Evolutionary conservation across 805 yeast genomes (phyloP).

Genomic region (Wickerhamiella parazyma): DNA sequence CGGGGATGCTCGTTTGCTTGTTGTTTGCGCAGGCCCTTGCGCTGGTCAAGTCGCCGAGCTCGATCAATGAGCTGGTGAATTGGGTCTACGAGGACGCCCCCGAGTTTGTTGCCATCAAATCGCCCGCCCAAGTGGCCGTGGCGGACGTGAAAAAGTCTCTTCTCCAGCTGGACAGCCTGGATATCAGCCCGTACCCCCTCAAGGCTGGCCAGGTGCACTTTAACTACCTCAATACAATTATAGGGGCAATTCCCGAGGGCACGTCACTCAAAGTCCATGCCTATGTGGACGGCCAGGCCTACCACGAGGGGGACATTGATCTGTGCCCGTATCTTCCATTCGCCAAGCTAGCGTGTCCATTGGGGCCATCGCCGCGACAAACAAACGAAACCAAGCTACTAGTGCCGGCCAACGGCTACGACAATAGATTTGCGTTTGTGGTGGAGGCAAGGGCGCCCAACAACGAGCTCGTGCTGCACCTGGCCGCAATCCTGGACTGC

Average conservation of each 20-base stretch:
- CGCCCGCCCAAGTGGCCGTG: conserved; percentile 11
- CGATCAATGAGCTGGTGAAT: conserved; percentile 11
- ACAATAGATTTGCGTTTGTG: conserved; percentile 21
- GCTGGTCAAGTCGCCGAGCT: neutral
- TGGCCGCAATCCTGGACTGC: conserved; percentile 18
- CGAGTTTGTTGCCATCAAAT: conserved; percentile 9
- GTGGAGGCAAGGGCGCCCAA: conserved; percentile 19
- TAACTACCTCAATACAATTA: conserved; percentile 16
- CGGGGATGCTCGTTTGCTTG: neutral
- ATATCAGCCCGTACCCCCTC: conserved; percentile 21
- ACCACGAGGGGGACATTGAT: conserved; percentile 17
- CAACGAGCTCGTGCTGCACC: conserved; percentile 14
- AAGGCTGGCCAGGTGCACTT: conserved; percentile 21
- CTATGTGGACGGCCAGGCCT: conserved; percentile 13
- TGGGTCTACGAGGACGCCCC: conserved; percentile 14
- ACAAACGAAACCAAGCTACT: conserved; percentile 16
- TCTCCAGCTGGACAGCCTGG: conserved; percentile 17
- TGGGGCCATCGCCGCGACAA: neutral
- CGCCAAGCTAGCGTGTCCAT: conserved; percentile 22
- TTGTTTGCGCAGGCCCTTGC: neutral
- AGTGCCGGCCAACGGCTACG: conserved; percentile 22
- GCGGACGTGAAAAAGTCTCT: conserved; percentile 19
- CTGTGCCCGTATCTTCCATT: conserved; percentile 21
- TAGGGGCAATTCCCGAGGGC: conserved; percentile 17
- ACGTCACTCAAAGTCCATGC: conserved; percentile 16